phyloP scores from a whole-genome alignment of 2,329 filamentous ascomycete species.

The Blastomyces parvus region DNA sequence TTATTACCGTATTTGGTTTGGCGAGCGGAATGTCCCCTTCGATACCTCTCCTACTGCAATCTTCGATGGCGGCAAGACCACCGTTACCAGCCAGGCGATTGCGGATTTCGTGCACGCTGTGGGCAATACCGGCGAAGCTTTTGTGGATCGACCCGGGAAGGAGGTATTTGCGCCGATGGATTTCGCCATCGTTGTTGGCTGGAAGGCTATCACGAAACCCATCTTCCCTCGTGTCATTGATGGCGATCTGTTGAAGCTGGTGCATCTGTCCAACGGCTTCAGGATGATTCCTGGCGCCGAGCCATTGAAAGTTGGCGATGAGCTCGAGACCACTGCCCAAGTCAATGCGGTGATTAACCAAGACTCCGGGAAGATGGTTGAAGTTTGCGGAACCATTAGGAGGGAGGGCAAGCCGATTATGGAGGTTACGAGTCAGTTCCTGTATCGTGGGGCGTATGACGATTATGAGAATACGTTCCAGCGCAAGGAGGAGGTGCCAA shows the following conservation, averaged over 20 bases:
- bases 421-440: conserved; percentile 97
- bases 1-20: conserved; percentile 98
- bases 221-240: conserved; percentile 97
- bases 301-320: conserved; percentile 89
- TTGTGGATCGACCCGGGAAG: conserved; percentile 91
- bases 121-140: conserved; percentile 93
- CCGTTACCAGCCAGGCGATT: conserved; percentile 83
- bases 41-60: conserved; percentile 74
- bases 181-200: conserved; percentile 94
- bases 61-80: conserved; percentile 82
- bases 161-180: conserved; percentile 95
- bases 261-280: conserved; percentile 95
- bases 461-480: conserved; percentile 99
- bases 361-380: conserved; percentile 97
- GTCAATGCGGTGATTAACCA: conserved; percentile 98
- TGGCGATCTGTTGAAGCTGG: conserved; percentile 88
- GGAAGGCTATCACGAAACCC: conserved; percentile 98
- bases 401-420: conserved; percentile 79
- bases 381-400: conserved; percentile 94
- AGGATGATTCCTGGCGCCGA: conserved; percentile 95
- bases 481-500: conserved; percentile 88
- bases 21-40: conserved; percentile 71
- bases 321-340: conserved; percentile 83
- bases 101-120: conserved; percentile 99
- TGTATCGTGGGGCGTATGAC: conserved; percentile 85